Percentiles rank a stretch among this genome's conserved stretches.
Conservation (phyloP, 257 asterid species). For the Primulina tabacum region DNA sequence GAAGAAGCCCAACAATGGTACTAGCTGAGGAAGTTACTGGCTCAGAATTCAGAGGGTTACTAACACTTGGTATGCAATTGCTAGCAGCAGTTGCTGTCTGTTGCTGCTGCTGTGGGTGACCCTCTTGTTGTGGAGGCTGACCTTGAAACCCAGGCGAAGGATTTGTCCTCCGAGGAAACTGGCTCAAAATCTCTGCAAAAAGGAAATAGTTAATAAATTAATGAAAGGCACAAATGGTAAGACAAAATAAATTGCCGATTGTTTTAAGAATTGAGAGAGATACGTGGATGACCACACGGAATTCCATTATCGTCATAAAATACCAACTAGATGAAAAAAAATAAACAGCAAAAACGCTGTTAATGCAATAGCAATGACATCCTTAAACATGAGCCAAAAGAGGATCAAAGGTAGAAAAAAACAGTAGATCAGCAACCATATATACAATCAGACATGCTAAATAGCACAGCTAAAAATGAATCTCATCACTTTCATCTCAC, state of each 20-base stretch:
- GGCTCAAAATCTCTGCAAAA: constrained; percentile 78
- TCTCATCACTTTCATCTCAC: neutral
- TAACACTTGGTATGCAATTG: constrained; percentile 45
- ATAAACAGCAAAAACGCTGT: neutral
- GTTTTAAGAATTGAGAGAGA: too few relatives aligned
- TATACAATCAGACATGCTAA: neutral
- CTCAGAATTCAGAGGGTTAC: constrained; percentile 38
- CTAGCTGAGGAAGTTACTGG: constrained; percentile 45
- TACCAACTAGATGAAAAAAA: neutral
- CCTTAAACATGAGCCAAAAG: neutral
- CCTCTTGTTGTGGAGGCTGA: constrained; percentile 59
- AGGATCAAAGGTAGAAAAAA: neutral
- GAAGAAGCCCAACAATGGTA: constrained; percentile 53
- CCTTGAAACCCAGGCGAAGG: constrained; percentile 57
- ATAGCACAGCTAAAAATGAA: neutral
- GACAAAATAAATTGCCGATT: too few relatives aligned
- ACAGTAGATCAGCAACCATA: neutral
- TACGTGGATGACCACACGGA: too few relatives aligned
- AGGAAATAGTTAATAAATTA: constrained; percentile 8
- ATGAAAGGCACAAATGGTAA: too few relatives aligned
- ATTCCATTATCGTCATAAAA: too few relatives aligned
- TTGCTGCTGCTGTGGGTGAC: constrained; percentile 47
- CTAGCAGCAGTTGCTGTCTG: constrained; percentile 42
- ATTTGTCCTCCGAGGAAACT: constrained; percentile 72
- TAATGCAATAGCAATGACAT: neutral